Base-by-base conservation (phyloP, 176 grass and related monocot species). In the Thalia dealbata region DNA sequence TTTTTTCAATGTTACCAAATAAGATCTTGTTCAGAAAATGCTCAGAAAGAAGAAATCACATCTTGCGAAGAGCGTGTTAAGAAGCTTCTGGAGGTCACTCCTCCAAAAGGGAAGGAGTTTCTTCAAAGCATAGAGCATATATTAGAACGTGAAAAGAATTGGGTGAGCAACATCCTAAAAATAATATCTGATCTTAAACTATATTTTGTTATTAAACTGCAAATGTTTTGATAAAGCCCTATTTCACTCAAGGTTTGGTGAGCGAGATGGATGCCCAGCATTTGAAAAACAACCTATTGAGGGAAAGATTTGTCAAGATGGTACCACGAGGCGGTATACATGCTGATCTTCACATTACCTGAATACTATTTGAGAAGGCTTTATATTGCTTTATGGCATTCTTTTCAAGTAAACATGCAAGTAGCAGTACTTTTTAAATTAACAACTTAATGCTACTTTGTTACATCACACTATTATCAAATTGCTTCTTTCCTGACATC, bases 51-150 rank as follows among this genome's bases (percentile, higher is more conserved):
- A 77, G 93, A 92, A 92, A 97, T 97, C 50, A 88, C 88, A 70
- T 82, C 90, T 10, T 92, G 70, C 82, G 93, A 97, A 86, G 93
- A 97, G 41, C 87, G 77, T 75, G 93, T 88, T 79, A 92, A 92
- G 83, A 90, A 87, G 68, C 93, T 97, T 77, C 73, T 97, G 78
- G 89, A 91, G 77, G 82, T 88, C 73, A 92, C 88, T 91, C 93
- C 93, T 62, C 89, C 89, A 21, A 92, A 91, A 82, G 93, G 93
- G 32, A 92, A 92, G 72, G 93, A 97, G 71, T 97, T 97, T 71
- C 89, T 97, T 74, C 81, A 88, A 81, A 92, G 93, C 81, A 84
- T 97, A 38, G 89, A 97, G 26, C 93, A 97, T 84, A 97, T 97
- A 84, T 82, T 97, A 78, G 89, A 88, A 43, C 89, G 93, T 70